phyloP scores from a whole-genome alignment of 768 basidiomycete genomes.

The Lentinus tigrinus region DNA sequence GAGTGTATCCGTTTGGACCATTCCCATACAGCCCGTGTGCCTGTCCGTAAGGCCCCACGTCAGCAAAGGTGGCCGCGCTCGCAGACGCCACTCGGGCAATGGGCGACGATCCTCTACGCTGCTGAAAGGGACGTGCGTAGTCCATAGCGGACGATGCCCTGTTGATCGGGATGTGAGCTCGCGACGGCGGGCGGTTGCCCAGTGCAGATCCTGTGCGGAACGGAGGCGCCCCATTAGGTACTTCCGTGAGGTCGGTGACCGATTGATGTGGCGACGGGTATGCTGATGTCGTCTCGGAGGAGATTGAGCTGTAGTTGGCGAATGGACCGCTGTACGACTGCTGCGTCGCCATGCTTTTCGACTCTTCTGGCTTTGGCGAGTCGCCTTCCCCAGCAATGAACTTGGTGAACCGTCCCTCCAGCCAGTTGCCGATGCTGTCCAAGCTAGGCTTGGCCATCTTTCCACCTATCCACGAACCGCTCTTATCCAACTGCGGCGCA shows the following conservation, averaged over 20 bases:
- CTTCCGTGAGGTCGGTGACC: conserved; percentile 36
- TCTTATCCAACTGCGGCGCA: conserved; percentile 71
- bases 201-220: conserved; percentile 70
- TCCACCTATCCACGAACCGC: conserved; percentile 81
- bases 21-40: conserved; percentile 27
- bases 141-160: conserved; percentile 80
- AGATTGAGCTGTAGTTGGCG: conserved; percentile 90
- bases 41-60: conserved; percentile 35
- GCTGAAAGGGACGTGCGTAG: conserved; percentile 44
- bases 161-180: conserved; percentile 56
- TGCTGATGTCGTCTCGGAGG: conserved; percentile 73
- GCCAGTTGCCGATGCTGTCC: conserved; percentile 88
- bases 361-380: conserved; percentile 35
- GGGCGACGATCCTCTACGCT: conserved; percentile 48
- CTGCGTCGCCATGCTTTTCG: conserved; percentile 36
- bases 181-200: conserved; percentile 48
- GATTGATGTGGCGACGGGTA: conserved; percentile 75
- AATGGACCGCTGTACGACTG: conserved; percentile 74
- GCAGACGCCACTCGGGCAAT: conserved; percentile 54
- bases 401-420: conserved; percentile 90
- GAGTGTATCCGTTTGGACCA: conserved; percentile 43
- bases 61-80: conserved; percentile 49
- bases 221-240: conserved; percentile 41
- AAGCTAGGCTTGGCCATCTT: conserved; percentile 89
- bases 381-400: conserved; percentile 93